These are phyloP conservation scores for Termitomyces sp. DNA, from an alignment of 768 basidiomycete genomes.

Conservation along the genomic window DNA sequence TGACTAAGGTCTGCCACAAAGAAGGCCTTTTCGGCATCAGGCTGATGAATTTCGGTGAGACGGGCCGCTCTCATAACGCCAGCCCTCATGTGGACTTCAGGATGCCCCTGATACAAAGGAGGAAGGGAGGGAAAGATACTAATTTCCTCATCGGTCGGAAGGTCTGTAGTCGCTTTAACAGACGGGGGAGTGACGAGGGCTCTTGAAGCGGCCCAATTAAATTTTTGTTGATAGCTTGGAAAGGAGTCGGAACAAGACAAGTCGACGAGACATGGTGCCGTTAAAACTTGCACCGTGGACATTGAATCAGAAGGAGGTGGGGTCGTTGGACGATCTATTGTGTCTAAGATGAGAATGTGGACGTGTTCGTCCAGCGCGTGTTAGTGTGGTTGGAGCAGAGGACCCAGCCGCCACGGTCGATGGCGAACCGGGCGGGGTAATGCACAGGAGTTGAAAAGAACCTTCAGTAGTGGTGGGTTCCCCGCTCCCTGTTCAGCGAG, in stretches of 20 bases:
- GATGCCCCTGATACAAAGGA: slow-evolving; percentile 60
- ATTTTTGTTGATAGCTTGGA: slow-evolving; percentile 19
- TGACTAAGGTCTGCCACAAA: slow-evolving; percentile 92
- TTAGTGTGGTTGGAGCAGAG: background rate
- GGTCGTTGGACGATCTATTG: slow-evolving; percentile 20
- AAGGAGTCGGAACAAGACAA: slow-evolving; percentile 20
- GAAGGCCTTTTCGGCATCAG: slow-evolving; percentile 89
- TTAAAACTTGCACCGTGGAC: slow-evolving; percentile 53
- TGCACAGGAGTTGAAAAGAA: slow-evolving; percentile 47
- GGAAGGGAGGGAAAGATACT: slow-evolving; percentile 58
- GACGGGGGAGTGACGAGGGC: slow-evolving; percentile 34
- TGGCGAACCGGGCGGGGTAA: slow-evolving; percentile 53
- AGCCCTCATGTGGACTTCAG: slow-evolving; percentile 68
- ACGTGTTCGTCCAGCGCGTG: slow-evolving; percentile 8
- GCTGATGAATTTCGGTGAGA: slow-evolving; percentile 44
- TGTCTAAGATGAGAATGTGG: slow-evolving; percentile 17
- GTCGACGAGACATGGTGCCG: slow-evolving; percentile 28
- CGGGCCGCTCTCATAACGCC: slow-evolving; percentile 67
- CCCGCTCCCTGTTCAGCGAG: slow-evolving; percentile 72
- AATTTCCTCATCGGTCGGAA: slow-evolving; percentile 25
- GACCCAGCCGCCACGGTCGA: slow-evolving; percentile 61
- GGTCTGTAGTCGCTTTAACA: slow-evolving; percentile 35
- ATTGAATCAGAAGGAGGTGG: slow-evolving; percentile 32
- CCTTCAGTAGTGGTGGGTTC: slow-evolving; percentile 55
- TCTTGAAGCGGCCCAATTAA: slow-evolving; percentile 55